Conservation (phyloP, 2,329 filamentous ascomycete genomes). For the Pseudogymnoascus verrucosus region DNA sequence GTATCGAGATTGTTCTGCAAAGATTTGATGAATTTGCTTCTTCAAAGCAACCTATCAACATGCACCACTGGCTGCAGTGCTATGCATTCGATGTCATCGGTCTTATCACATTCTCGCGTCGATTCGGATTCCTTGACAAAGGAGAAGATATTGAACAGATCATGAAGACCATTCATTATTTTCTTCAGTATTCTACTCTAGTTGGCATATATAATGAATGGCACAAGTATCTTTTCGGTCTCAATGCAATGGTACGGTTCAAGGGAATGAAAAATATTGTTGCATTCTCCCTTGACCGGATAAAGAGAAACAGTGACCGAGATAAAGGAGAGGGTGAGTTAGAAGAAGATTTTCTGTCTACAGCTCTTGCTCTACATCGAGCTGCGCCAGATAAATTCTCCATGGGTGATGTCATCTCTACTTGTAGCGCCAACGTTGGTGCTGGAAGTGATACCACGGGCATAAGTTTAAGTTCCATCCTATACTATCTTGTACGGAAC, state of each 20-base stretch:
- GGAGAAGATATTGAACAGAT: conserved; percentile 36
- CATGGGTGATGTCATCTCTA: conserved; percentile 27
- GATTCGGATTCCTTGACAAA: conserved; percentile 35
- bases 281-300: conserved; percentile 14
- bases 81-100: conserved; percentile 43
- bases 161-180: conserved; percentile 29
- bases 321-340: conserved; percentile 28
- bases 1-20: conserved; percentile 32
- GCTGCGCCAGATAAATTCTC: conserved; percentile 36
- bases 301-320: conserved; percentile 23
- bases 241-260: neutral
- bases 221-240: conserved; percentile 21
- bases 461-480: conserved; percentile 36
- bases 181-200: conserved; percentile 30
- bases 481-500: conserved; percentile 37
- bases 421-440: conserved; percentile 29
- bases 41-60: conserved; percentile 27
- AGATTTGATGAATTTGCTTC: conserved; percentile 31
- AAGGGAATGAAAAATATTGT: neutral
- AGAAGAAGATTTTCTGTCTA: conserved; percentile 33
- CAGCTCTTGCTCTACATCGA: conserved; percentile 31
- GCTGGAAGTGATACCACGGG: conserved; percentile 40
- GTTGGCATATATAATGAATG: conserved; percentile 32
- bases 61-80: conserved; percentile 35
- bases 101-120: conserved; percentile 34